These are phyloP conservation scores for Fusarium tupiense DNA, from an alignment of 2,329 filamentous ascomycete species.

Conservation along the genomic window DNA sequence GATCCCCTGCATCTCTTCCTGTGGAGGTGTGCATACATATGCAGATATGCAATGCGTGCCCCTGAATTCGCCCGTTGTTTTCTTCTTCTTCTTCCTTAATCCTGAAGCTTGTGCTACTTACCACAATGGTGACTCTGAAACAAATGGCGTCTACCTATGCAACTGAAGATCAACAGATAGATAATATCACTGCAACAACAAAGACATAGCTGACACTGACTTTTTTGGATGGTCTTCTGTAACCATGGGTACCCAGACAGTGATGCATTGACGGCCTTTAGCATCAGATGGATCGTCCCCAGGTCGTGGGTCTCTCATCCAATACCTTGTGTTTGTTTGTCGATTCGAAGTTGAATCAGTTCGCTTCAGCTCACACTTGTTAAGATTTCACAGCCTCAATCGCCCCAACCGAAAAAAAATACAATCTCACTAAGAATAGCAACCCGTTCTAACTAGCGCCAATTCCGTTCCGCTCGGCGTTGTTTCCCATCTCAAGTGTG, in stretches of 20 bases:
- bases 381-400: constrained; percentile 41
- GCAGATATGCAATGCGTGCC: constrained; percentile 17
- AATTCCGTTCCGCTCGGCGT: constrained; percentile 29
- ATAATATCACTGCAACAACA: neutral
- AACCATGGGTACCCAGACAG: neutral
- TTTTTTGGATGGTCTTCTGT: neutral
- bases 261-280: constrained; percentile 7
- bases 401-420: constrained; percentile 28
- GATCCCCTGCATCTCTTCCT: constrained; percentile 25
- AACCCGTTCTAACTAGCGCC: constrained; percentile 27
- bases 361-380: neutral
- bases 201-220: neutral
- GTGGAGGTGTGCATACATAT: constrained; percentile 20
- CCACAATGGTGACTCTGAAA: neutral
- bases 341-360: constrained; percentile 3
- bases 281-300: constrained; percentile 41
- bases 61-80: constrained; percentile 8
- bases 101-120: constrained; percentile 8
- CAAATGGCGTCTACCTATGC: neutral
- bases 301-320: constrained; percentile 30
- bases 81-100: neutral
- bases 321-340: constrained; percentile 4
- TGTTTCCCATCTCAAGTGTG: constrained; percentile 37
- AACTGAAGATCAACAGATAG: neutral
- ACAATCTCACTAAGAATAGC: constrained; percentile 39